phyloP scores from a whole-genome alignment of 805 yeast genomes.

The Isabelozyma rhagii region DNA sequence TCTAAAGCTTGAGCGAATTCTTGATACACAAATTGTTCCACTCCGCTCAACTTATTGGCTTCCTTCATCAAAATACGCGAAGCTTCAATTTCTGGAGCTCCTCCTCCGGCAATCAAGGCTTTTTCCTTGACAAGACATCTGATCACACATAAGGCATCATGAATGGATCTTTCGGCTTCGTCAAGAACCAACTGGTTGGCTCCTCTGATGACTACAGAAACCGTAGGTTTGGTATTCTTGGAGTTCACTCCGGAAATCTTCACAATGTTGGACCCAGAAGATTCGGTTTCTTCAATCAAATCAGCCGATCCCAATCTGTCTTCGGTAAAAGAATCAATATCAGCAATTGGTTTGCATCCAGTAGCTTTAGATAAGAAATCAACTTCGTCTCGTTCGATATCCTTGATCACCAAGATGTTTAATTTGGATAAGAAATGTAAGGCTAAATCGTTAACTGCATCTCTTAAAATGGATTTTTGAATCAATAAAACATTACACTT shows the following conservation, averaged over 20 bases:
- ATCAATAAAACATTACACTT: slow-evolving; percentile 90
- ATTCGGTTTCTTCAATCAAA: slow-evolving; percentile 84
- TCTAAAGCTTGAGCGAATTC: slow-evolving; percentile 92
- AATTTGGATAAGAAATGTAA: slow-evolving; percentile 91
- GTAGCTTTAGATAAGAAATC: slow-evolving; percentile 83
- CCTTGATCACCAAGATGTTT: slow-evolving; percentile 91
- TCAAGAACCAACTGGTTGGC: slow-evolving; percentile 88
- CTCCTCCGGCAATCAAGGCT: slow-evolving; percentile 96
- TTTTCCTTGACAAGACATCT: slow-evolving; percentile 84
- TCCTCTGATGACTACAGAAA: slow-evolving; percentile 90
- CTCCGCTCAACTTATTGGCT: slow-evolving; percentile 71
- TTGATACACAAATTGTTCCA: slow-evolving; percentile 85
- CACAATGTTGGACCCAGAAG: slow-evolving; percentile 86
- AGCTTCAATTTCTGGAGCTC: slow-evolving; percentile 94
- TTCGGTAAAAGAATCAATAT: slow-evolving; percentile 88
- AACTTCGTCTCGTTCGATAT: slow-evolving; percentile 93
- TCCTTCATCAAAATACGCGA: slow-evolving; percentile 72
- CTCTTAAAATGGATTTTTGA: slow-evolving; percentile 90
- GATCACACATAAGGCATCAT: slow-evolving; percentile 94
- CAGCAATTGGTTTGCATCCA: slow-evolving; percentile 96
- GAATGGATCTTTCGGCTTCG: slow-evolving; percentile 95
- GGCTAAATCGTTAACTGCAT: slow-evolving; percentile 92
- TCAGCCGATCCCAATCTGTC: slow-evolving; percentile 92
- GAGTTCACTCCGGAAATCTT: slow-evolving; percentile 72
- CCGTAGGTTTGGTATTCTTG: slow-evolving; percentile 63